phyloP scores from a whole-genome alignment of 768 basidiomycete genomes.

The Favolaschia claudopus region DNA sequence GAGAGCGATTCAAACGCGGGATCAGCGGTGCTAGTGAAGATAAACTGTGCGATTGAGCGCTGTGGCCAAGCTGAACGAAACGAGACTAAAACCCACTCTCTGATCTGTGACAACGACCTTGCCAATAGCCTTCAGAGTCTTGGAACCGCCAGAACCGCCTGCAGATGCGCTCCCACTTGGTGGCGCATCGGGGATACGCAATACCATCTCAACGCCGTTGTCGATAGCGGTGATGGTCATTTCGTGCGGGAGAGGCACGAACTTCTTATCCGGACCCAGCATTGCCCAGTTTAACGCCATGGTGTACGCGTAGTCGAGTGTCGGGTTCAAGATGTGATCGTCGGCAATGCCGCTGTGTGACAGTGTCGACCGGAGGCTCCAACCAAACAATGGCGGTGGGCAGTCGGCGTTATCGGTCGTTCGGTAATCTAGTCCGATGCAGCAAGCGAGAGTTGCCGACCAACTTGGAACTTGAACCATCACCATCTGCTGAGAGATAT shows the following conservation, averaged over 20 bases:
- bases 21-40: slow-evolving; percentile 57
- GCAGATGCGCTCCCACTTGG: slow-evolving; percentile 49
- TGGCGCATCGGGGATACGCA: slow-evolving; percentile 63
- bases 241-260: slow-evolving; percentile 72
- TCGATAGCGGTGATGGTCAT: slow-evolving; percentile 62
- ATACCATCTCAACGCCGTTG: slow-evolving; percentile 62
- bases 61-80: neutral
- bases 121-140: slow-evolving; percentile 67
- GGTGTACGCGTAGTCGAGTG: slow-evolving; percentile 18
- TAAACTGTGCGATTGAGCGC: slow-evolving; percentile 52
- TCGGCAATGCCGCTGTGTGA: neutral
- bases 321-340: neutral
- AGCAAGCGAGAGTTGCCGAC: no score
- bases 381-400: slow-evolving; percentile 12
- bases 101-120: slow-evolving; percentile 73
- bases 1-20: slow-evolving; percentile 55
- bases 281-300: slow-evolving; percentile 88
- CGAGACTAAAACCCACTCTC: slow-evolving; percentile 55
- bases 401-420: no score
- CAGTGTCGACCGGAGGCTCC: neutral
- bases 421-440: no score
- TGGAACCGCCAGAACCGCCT: slow-evolving; percentile 62
- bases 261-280: slow-evolving; percentile 62
- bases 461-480: no score
- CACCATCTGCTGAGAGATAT: no score